Evolutionary conservation across 306 rosid genomes (phyloP).

Genomic region (Potentilla sterilis): DNA sequence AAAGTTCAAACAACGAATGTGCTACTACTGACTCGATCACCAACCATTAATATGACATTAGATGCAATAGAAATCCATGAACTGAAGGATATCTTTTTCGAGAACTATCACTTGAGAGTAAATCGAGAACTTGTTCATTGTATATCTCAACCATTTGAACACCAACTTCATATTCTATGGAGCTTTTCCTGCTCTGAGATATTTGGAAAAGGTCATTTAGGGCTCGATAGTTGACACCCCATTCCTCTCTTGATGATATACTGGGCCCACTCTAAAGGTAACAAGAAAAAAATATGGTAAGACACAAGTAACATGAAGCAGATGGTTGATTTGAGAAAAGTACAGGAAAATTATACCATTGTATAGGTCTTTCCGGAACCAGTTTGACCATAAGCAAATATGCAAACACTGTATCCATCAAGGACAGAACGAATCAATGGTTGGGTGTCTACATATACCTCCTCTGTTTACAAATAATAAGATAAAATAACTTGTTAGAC

Average conservation of each 20-base stretch:
- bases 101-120: constrained; percentile 68
- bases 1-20: neutral
- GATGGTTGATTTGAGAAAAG: constrained; percentile 17
- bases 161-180: constrained; percentile 80
- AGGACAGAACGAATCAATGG: constrained; percentile 92
- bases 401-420: constrained; percentile 96
- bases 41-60: neutral
- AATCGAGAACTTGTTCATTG: constrained; percentile 96
- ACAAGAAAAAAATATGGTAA: constrained; percentile 24
- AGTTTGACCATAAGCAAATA: constrained; percentile 99
- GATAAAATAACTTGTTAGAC: neutral
- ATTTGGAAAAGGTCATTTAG: constrained; percentile 87
- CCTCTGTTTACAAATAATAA: constrained; percentile 50
- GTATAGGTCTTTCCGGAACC: constrained; percentile 98
- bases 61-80: constrained; percentile 8
- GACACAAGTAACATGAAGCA: neutral
- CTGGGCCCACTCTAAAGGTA: constrained; percentile 78
- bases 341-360: constrained; percentile 56
- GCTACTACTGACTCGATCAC: neutral
- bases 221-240: constrained; percentile 98
- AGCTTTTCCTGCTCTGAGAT: constrained; percentile 75
- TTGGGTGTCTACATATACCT: constrained; percentile 78
- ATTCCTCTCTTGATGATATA: constrained; percentile 64
- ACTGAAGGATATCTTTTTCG: constrained; percentile 90
- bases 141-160: constrained; percentile 99